phyloP scores from a whole-genome alignment of 2,329 filamentous ascomycete species.

The Huntiella bhutanensis region DNA sequence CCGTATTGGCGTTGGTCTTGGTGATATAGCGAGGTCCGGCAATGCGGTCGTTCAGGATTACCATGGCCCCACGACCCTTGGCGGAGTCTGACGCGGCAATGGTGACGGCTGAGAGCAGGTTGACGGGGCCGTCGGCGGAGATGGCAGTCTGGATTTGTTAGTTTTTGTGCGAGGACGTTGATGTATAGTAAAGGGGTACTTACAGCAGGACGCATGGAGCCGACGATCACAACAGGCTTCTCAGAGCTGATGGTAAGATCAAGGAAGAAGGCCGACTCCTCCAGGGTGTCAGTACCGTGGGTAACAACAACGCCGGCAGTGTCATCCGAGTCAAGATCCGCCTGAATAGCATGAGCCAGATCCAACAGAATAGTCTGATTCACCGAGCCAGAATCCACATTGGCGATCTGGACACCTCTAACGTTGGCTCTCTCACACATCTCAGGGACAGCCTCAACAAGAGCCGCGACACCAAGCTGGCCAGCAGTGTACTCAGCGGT shows the following conservation, averaged over 20 bases:
- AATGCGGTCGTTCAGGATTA: conserved; percentile 44
- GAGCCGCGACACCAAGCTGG: conserved; percentile 27
- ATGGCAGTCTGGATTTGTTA: conserved; percentile 26
- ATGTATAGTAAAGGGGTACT: neutral
- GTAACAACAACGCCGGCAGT: conserved; percentile 37
- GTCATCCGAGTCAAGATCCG: conserved; percentile 24
- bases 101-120: conserved; percentile 40
- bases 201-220: conserved; percentile 39
- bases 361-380: conserved; percentile 29
- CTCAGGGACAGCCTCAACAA: conserved; percentile 36
- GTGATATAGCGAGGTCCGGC: conserved; percentile 35
- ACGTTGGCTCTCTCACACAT: conserved; percentile 35
- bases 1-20: conserved; percentile 42
- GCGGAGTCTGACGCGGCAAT: conserved; percentile 30
- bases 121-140: conserved; percentile 43
- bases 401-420: conserved; percentile 31
- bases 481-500: conserved; percentile 25
- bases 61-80: conserved; percentile 34
- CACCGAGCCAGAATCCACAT: conserved; percentile 28
- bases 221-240: conserved; percentile 41
- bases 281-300: conserved; percentile 46
- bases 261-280: conserved; percentile 45
- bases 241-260: conserved; percentile 35
- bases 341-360: conserved; percentile 28
- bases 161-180: neutral